phyloP scores from a whole-genome alignment of 2,329 filamentous ascomycete species.

The Colletotrichum navitas region DNA sequence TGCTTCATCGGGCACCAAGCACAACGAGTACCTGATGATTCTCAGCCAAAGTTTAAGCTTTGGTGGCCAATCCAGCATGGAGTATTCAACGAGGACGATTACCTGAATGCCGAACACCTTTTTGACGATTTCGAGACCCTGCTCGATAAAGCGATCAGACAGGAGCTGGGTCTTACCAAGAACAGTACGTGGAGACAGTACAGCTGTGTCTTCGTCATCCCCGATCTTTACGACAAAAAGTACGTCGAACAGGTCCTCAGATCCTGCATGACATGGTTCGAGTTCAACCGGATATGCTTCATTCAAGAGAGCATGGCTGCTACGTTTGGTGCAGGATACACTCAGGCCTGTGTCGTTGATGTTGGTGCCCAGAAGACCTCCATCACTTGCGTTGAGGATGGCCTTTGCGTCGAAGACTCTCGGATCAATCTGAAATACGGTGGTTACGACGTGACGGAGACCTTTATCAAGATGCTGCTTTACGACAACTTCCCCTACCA shows the following conservation, averaged over 20 bases:
- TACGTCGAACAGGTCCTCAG: slow-evolving; percentile 89
- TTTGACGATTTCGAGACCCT: slow-evolving; percentile 90
- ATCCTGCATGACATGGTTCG: slow-evolving; percentile 88
- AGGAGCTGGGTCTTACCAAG: slow-evolving; percentile 82
- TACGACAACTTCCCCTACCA: slow-evolving; percentile 95
- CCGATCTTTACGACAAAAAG: slow-evolving; percentile 94
- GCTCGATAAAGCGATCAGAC: slow-evolving; percentile 85
- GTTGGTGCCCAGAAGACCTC: slow-evolving; percentile 98
- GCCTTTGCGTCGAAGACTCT: slow-evolving; percentile 93
- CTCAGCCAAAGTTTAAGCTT: slow-evolving; percentile 88
- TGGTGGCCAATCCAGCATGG: slow-evolving; percentile 93
- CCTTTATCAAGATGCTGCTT: slow-evolving; percentile 98
- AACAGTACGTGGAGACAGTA: slow-evolving; percentile 90
- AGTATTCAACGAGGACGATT: slow-evolving; percentile 91
- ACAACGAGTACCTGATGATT: slow-evolving; percentile 88
- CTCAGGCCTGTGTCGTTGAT: slow-evolving; percentile 93
- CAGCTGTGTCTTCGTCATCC: slow-evolving; percentile 96
- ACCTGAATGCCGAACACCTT: slow-evolving; percentile 81
- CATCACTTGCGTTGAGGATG: slow-evolving; percentile 96
- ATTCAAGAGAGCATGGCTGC: slow-evolving; percentile 97
- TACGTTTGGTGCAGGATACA: slow-evolving; percentile 94
- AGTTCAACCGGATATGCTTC: slow-evolving; percentile 90
- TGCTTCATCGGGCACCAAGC: slow-evolving; percentile 88
- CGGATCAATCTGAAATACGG: slow-evolving; percentile 95
- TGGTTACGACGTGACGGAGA: slow-evolving; percentile 91